These are phyloP conservation scores for Chara braunii DNA, from an alignment of 139 green algal species.

Conservation along the genomic window DNA sequence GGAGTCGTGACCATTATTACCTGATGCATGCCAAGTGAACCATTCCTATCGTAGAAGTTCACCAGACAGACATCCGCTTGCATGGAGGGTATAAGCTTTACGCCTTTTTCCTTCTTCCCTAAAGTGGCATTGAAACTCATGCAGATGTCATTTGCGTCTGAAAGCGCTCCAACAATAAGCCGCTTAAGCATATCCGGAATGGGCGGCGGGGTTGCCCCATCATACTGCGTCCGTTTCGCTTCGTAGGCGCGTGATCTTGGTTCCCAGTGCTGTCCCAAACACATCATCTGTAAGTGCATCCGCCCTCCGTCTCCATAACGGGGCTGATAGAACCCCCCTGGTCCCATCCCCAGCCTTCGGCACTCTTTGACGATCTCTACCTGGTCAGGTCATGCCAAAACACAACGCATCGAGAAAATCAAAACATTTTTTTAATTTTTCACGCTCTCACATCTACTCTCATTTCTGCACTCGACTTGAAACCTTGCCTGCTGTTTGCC, in stretches of 20 bases:
- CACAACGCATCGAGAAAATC: not conserved
- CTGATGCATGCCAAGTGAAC: constrained; percentile 52
- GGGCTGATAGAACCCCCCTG: constrained; percentile 57
- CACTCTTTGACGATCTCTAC: constrained; percentile 39
- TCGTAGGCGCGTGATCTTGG: constrained; percentile 23
- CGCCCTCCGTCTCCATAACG: constrained; percentile 38
- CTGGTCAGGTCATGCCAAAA: constrained; percentile 28
- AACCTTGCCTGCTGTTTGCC: no score
- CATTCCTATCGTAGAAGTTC: constrained; percentile 53
- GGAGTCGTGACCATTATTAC: no score
- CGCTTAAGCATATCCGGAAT: constrained; percentile 38
- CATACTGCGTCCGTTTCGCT: constrained; percentile 34
- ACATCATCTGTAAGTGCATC: constrained; percentile 60
- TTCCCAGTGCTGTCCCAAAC: constrained; percentile 47
- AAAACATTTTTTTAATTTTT: constrained; percentile 4
- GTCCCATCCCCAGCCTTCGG: constrained; percentile 44
- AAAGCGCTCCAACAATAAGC: not conserved
- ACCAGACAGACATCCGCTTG: constrained; percentile 46
- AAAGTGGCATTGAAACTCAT: no score
- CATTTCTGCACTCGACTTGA: no score
- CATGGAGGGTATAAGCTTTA: constrained; percentile 19
- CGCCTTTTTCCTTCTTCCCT: not conserved
- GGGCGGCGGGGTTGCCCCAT: constrained; percentile 46
- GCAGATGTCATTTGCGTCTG: not conserved
- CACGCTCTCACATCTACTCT: no score